phyloP scores from a whole-genome alignment of 352 stramenopile genomes.

The Phytophthora pluvialis region DNA sequence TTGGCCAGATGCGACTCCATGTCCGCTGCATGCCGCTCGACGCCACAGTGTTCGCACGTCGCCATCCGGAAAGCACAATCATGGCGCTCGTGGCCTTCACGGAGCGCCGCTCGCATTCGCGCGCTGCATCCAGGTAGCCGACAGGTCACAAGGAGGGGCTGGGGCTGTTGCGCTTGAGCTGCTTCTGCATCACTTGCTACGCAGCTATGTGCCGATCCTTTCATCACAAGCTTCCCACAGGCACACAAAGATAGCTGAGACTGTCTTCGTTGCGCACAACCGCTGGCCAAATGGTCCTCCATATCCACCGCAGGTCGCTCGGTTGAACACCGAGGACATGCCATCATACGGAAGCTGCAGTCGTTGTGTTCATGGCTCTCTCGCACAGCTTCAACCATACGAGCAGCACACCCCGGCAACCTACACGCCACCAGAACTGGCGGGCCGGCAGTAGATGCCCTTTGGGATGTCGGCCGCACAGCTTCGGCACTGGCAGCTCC shows the following conservation, averaged over 20 bases:
- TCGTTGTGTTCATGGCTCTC: constrained; percentile 41
- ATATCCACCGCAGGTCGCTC: constrained; percentile 36
- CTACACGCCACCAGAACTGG: constrained; percentile 43
- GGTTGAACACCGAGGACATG: constrained; percentile 17
- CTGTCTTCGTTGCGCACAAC: constrained; percentile 34
- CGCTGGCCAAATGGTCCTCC: constrained; percentile 41
- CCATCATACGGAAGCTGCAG: constrained; percentile 19
- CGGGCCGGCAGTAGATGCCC: not conserved
- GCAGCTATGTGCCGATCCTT: constrained; percentile 20
- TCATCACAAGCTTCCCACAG: constrained; percentile 30
- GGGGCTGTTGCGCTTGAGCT: not conserved
- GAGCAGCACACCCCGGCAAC: constrained; percentile 40
- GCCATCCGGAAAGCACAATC: constrained; percentile 49
- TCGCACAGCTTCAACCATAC: constrained; percentile 39
- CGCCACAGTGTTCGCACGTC: constrained; percentile 50
- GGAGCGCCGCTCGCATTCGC: constrained; percentile 43
- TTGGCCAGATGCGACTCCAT: constrained; percentile 45
- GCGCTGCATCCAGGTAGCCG: constrained; percentile 31
- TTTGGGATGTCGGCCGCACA: not conserved
- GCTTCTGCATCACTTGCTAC: not conserved
- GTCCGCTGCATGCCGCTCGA: constrained; percentile 44
- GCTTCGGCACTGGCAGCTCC: not conserved
- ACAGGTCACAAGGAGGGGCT: constrained; percentile 23
- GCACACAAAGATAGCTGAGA: constrained; percentile 21
- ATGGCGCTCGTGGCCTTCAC: constrained; percentile 63